Evolutionary conservation across 164 flowering plant genomes (phyloP).

Genomic region (Nymphaea thermarum): DNA sequence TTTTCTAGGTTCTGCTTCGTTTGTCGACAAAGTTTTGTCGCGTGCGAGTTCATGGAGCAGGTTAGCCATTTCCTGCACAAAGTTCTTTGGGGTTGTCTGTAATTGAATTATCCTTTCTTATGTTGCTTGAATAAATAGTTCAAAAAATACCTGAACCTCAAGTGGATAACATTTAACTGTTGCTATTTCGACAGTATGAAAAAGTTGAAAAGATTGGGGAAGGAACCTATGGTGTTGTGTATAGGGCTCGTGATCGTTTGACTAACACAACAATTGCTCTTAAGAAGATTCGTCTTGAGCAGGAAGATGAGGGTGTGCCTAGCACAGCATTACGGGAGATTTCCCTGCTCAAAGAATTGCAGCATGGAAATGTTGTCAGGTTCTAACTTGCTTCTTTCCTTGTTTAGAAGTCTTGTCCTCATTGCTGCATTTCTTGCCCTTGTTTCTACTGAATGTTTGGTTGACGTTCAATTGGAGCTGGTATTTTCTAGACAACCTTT

Average conservation of each 20-base stretch:
- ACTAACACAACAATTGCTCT: constrained; percentile 72
- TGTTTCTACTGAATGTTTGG: too few relatives aligned
- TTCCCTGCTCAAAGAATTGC: constrained; percentile 87
- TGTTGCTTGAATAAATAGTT: not conserved
- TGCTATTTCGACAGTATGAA: constrained; percentile 38
- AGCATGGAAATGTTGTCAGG: constrained; percentile 87
- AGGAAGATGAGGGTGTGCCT: constrained; percentile 90
- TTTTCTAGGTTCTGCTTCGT: too few relatives aligned
- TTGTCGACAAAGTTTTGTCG: too few relatives aligned
- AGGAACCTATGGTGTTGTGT: constrained; percentile 86
- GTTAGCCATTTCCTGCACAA: not conserved
- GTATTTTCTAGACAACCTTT: too few relatives aligned
- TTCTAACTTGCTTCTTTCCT: constrained; percentile 4
- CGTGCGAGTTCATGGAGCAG: not conserved
- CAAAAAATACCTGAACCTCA: not conserved
- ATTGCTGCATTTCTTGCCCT: too few relatives aligned
- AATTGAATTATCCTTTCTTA: not conserved
- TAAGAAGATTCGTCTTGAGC: constrained; percentile 85
- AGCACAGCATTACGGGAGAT: constrained; percentile 90
- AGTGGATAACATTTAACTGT: not conserved
- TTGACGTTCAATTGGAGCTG: too few relatives aligned
- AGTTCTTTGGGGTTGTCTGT: not conserved
- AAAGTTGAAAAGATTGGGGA: constrained; percentile 89
- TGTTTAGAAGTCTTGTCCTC: not conserved
- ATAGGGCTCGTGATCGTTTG: constrained; percentile 69